Evolutionary conservation across 2,329 filamentous ascomycete species (phyloP), one percentile per base, ranked within the genome.

Genomic region (Fusarium guadeloupense): DNA sequence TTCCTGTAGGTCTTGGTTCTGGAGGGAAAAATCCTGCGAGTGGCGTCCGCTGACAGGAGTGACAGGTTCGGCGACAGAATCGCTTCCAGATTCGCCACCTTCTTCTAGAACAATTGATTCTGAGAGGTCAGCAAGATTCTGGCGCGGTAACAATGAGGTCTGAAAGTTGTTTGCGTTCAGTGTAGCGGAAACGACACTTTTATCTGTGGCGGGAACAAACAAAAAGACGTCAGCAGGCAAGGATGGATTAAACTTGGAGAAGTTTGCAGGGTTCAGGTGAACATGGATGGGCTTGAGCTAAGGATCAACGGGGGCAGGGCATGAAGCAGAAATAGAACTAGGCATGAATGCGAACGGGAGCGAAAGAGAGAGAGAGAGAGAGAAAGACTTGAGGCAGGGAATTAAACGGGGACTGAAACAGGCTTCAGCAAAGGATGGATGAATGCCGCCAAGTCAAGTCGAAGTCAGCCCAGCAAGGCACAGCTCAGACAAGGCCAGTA

Each of bases 41-140:
- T 83, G 72, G 44, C 76, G 81, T 59, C 82, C 80, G 66, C 85
- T 87, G 56, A 85, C 81, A 41, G 86, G 86, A 19, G 86, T 89
- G 54, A 85, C 78, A 38, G 86, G 86, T 63, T 88, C 86, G 75
- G 83, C 82, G 50, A 79, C 77, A 20, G 81, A 81, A 67, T 88
- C 85, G 72, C 82, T 86, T 60, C 83, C 81, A 9, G 84, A 86
- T 70, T 88, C 85, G 74, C 84, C 84, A 71, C 80, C 81, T 74
- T 87, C 84, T 62, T 77, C 75, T 45, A 81, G 78, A 58, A 65
- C 62, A 62, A 87, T 86, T 49, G 83, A 79, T 59, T 76, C 79
- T 62, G 78, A 75, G 9, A 84, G 74, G 46, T 85, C 83, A 64
- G 80, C 78, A 46, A 81, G 76, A 62, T 77, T 80, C 38, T 81